phyloP scores from a whole-genome alignment of 164 flowering plant genomes.

The Vitis riparia region DNA sequence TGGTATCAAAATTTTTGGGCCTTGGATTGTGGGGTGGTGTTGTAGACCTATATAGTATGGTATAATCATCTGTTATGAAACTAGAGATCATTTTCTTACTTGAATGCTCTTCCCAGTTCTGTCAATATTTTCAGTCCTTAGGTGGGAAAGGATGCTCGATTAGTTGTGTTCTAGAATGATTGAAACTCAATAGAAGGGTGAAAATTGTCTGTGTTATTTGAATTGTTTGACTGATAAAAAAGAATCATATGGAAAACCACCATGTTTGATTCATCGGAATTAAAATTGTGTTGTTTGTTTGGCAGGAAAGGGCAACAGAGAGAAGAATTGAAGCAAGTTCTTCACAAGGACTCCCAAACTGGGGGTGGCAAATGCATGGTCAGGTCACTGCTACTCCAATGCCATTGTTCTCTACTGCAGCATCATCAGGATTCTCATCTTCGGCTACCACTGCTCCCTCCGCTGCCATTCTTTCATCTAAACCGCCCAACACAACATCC shows the following conservation, averaged over 20 bases:
- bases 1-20: no score
- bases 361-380: conserved; percentile 40
- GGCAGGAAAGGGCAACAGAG: conserved; percentile 50
- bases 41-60: no score
- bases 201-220: no score
- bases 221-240: not conserved
- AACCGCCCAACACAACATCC: conserved; percentile 21
- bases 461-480: conserved; percentile 34
- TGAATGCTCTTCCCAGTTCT: no score
- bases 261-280: not conserved
- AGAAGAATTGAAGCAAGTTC: conserved; percentile 34
- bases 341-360: conserved; percentile 27
- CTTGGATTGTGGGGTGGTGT: no score
- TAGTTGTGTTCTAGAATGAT: no score
- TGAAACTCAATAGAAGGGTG: no score
- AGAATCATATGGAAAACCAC: no score
- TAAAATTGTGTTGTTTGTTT: not conserved
- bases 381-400: conserved; percentile 28
- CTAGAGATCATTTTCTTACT: no score
- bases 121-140: no score
- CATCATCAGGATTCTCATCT: conserved; percentile 66
- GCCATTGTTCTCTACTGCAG: conserved; percentile 47
- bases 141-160: no score
- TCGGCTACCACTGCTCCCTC: conserved; percentile 26
- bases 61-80: no score